Base-by-base conservation (phyloP, 2,329 filamentous ascomycete species). In the Sporothrix phasma region DNA sequence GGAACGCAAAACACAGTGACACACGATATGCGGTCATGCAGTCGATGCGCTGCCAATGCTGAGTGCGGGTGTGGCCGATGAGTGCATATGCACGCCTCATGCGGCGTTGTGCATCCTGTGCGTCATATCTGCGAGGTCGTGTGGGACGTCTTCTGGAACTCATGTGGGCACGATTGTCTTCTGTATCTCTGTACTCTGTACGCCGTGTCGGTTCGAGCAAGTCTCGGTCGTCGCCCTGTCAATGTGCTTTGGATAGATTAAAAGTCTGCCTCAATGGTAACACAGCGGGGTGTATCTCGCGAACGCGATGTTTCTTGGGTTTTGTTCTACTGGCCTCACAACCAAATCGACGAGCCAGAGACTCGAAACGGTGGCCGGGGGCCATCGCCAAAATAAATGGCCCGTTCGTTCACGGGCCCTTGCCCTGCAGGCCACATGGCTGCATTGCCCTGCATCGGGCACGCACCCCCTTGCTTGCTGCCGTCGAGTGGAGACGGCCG, bases 171-270 rank as follows among this genome's bases (percentile, higher is more conserved):
- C n/a, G n/a, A n/a, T n/a, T n/a, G n/a, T 54, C 51, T 17, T 53
- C n/a, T 53, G 29, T 22, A n/a, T 15, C 11, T 19, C 17, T 56
- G 47, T 34, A 31, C 17, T 11, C 13, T 43, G 39, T 43, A 39
- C 34, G 34, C 53, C 34, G 13, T 43, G 34, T 29, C 54, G 37
- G 37, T 43, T 22, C 43, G 37, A 29, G n/a, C 41, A 5, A 22
- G 37, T 29, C 22, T 43, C 54, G 37, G 54, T 19, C 37, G 37
- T 58, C 37, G 54, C 39, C 37, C 54, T 43, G 37, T 58, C 37
- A 58, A 58, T 58, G 37, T 58, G 54, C 54, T 58, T 41, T 29
- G 37, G 34, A 26, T 58, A 26, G 22, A 58, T n/a, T 58, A 19
- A 29, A 2, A 37, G 34, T 37, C 3, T 13, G 1, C 1, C 15